Evolutionary conservation across 2,329 filamentous ascomycete species (phyloP).

Genomic region (Curvularia sp.): DNA sequence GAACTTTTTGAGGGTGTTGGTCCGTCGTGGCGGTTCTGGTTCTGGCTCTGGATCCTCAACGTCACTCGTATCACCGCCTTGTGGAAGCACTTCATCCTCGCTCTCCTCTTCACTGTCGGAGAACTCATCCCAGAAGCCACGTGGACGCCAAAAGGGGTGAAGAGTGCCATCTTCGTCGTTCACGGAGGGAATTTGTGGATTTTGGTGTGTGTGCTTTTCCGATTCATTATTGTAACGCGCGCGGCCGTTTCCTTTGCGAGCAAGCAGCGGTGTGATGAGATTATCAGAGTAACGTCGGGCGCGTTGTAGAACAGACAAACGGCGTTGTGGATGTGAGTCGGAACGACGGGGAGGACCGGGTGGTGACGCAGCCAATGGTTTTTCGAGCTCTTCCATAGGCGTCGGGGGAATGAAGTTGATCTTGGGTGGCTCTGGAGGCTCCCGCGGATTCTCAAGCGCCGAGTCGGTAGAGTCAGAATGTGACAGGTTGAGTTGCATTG

Average conservation of each 20-base stretch:
- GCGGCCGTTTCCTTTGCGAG: slow-evolving; percentile 36
- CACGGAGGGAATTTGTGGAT: slow-evolving; percentile 38
- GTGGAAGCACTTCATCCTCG: slow-evolving; percentile 49
- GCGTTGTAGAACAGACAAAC: slow-evolving; percentile 52
- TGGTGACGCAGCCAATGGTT: slow-evolving; percentile 44
- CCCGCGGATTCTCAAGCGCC: slow-evolving; percentile 65
- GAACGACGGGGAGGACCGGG: slow-evolving; percentile 43
- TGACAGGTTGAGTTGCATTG: slow-evolving; percentile 38
- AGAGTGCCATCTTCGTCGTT: slow-evolving; percentile 55
- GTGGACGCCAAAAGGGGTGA: slow-evolving; percentile 69
- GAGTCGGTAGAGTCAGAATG: slow-evolving; percentile 56
- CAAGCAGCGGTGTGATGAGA: slow-evolving; percentile 52
- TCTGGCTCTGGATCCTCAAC: slow-evolving; percentile 36
- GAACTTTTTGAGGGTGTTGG: slow-evolving; percentile 37
- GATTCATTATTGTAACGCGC: slow-evolving; percentile 33
- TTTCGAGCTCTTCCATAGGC: slow-evolving; percentile 56
- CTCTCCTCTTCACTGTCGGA: slow-evolving; percentile 50
- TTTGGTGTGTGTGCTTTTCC: slow-evolving; percentile 26
- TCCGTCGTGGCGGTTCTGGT: slow-evolving; percentile 26
- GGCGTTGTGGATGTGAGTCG: slow-evolving; percentile 47
- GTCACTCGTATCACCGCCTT: slow-evolving; percentile 56
- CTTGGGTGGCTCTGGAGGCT: slow-evolving; percentile 63
- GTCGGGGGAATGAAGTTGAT: slow-evolving; percentile 64
- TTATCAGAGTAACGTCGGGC: slow-evolving; percentile 57
- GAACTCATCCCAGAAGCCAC: slow-evolving; percentile 68